These are phyloP conservation scores for Lophiotrema nucula DNA, from an alignment of 495 filamentous ascomycete species.

Conservation along the genomic window DNA sequence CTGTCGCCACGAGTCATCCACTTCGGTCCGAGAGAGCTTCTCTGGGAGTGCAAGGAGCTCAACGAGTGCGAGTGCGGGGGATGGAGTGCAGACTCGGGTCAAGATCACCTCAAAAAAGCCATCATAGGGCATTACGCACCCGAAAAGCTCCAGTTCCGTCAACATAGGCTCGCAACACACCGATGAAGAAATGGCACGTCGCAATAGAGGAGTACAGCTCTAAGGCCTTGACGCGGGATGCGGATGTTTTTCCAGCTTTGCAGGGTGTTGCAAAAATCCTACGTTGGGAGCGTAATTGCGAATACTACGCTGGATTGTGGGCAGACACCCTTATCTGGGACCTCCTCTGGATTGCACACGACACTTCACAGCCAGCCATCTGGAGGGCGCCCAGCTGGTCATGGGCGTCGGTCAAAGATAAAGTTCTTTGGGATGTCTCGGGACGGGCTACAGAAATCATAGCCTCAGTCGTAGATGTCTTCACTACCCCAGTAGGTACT, in stretches of 20 bases:
- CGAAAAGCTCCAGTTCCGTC: neutral
- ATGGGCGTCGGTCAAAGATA: slow-evolving; percentile 39
- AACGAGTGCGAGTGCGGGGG: slow-evolving; percentile 4
- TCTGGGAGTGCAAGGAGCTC: slow-evolving; percentile 28
- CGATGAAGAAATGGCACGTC: slow-evolving; percentile 26
- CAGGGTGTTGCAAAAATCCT: slow-evolving; percentile 35
- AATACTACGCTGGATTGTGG: slow-evolving; percentile 27
- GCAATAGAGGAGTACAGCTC: slow-evolving; percentile 37
- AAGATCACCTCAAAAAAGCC: neutral
- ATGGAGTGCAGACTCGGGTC: neutral
- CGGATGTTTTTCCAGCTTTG: slow-evolving; percentile 42
- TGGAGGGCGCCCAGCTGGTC: slow-evolving; percentile 42
- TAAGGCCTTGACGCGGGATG: slow-evolving; percentile 34
- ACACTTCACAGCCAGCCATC: slow-evolving; percentile 1
- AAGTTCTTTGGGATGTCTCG: too few relatives aligned
- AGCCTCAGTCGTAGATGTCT: neutral
- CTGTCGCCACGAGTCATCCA: slow-evolving; percentile 32
- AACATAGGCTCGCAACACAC: neutral
- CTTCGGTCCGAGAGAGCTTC: slow-evolving; percentile 23
- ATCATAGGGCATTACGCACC: neutral
- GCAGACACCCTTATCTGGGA: slow-evolving; percentile 5
- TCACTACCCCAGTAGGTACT: neutral
- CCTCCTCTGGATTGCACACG: slow-evolving; percentile 8
- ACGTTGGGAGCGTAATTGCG: neutral
- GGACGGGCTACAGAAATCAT: neutral